Percentiles rank a stretch among this genome's conserved stretches.
phyloP scores from a whole-genome alignment of 2,329 filamentous ascomycete genomes.

The Furcasterigmium furcatum region DNA sequence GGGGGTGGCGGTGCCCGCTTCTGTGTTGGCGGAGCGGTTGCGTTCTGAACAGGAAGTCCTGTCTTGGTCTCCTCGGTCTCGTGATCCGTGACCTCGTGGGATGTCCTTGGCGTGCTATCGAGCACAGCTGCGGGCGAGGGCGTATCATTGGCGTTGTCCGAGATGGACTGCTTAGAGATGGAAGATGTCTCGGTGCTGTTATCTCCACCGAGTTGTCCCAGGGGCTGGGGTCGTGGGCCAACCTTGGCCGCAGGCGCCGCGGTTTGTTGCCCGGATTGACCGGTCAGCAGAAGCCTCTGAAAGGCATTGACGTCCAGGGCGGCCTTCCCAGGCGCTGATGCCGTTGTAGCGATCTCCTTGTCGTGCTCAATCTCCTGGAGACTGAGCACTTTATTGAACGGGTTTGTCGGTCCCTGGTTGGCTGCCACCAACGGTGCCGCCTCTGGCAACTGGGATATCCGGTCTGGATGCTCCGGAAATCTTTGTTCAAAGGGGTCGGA shows the following conservation, averaged over 20 bases:
- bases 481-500: conserved; percentile 6
- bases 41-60: conserved; percentile 22
- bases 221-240: conserved; percentile 6
- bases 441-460: conserved; percentile 6
- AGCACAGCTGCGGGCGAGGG: conserved; percentile 10
- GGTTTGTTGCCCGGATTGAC: conserved; percentile 43
- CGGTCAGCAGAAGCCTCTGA: conserved; percentile 72
- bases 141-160: conserved; percentile 42
- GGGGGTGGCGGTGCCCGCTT: conserved; percentile 71
- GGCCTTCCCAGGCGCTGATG: conserved; percentile 23
- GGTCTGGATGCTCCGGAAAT: conserved; percentile 11
- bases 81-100: conserved; percentile 51
- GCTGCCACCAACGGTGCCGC: conserved; percentile 11
- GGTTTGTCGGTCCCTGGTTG: conserved; percentile 37
- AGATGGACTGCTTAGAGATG: conserved; percentile 55
- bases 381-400: conserved; percentile 43
- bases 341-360: conserved; percentile 18
- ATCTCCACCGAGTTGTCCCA: conserved; percentile 33
- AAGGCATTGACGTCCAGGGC: conserved; percentile 77
- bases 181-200: conserved; percentile 58
- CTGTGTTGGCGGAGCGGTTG: conserved; percentile 27
- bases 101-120: conserved; percentile 47
- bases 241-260: conserved; percentile 10
- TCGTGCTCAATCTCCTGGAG: conserved; percentile 42
- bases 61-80: conserved; percentile 45